Percentiles rank a stretch among this genome's conserved stretches.
These are phyloP conservation scores for Agaricus subrufescens DNA, from an alignment of 768 basidiomycete genomes.

Conservation along the genomic window DNA sequence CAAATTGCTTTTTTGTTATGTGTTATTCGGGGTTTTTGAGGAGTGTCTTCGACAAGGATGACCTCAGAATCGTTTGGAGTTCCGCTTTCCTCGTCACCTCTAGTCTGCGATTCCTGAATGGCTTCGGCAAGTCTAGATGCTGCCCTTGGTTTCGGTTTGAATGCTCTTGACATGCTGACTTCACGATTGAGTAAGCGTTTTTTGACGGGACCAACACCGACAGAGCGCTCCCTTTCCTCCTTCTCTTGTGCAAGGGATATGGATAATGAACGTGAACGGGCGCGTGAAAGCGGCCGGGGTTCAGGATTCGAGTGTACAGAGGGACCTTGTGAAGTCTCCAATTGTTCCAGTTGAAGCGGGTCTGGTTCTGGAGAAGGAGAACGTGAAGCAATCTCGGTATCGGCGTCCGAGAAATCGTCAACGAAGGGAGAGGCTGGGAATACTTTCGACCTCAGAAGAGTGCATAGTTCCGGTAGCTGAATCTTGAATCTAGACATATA, in stretches of 20 bases:
- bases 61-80: constrained; percentile 2
- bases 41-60: constrained; percentile 13
- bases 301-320: constrained; percentile 15
- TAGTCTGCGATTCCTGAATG: constrained; percentile 1
- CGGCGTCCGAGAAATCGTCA: constrained; percentile 51
- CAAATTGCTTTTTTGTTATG: constrained; percentile 17
- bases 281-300: constrained; percentile 24
- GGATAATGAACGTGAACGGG: constrained; percentile 61
- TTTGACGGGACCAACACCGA: constrained; percentile 30
- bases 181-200: constrained; percentile 61
- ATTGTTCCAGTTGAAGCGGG: constrained; percentile 4
- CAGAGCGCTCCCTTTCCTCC: constrained; percentile 35
- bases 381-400: constrained; percentile 15
- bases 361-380: constrained; percentile 13
- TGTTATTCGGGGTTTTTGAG: constrained; percentile 18
- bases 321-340: constrained; percentile 9
- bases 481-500: constrained; percentile 45
- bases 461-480: constrained; percentile 46
- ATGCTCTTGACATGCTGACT: constrained; percentile 72
- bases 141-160: constrained; percentile 43
- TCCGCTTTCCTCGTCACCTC: neutral
- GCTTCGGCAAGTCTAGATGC: neutral
- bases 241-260: constrained; percentile 65
- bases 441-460: constrained; percentile 59
- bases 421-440: constrained; percentile 63